A percentile compares a stretch with the other conserved stretches of the same genome.
Evolutionary conservation across 331 rosid species (phyloP).

Genomic region (Acacia pycnantha): DNA sequence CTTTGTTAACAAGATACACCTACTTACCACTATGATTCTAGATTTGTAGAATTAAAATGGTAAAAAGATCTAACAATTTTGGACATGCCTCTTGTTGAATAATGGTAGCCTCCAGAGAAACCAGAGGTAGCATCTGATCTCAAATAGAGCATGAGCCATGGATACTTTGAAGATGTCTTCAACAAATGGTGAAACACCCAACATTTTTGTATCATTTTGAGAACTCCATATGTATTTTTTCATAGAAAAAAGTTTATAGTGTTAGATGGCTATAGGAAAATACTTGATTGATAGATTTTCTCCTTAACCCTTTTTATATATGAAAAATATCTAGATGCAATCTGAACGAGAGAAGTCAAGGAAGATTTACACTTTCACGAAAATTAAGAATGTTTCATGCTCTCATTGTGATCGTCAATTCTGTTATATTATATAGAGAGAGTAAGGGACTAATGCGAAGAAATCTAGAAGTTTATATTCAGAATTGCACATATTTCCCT

Average conservation of each 20-base stretch:
- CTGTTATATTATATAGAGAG: no score
- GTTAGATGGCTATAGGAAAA: no score
- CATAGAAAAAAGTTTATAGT: no score
- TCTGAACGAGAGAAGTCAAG: no score
- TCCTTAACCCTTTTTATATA: no score
- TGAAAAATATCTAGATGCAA: neutral
- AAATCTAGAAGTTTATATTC: neutral
- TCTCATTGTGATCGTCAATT: neutral
- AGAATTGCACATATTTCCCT: neutral
- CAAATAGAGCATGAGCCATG: constrained; percentile 47
- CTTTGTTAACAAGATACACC: neutral
- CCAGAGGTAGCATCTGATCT: constrained; percentile 47
- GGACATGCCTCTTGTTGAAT: constrained; percentile 42
- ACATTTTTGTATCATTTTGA: neutral
- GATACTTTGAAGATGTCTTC: constrained; percentile 46
- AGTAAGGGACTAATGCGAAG: neutral
- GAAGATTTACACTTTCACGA: no score
- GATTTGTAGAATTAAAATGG: neutral
- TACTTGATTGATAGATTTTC: no score
- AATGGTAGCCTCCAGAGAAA: constrained; percentile 43
- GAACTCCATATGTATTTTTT: no score
- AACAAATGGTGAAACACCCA: constrained; percentile 47
- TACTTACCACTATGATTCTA: neutral
- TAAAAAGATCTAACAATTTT: constrained; percentile 28
- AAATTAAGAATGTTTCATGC: neutral